Percentiles rank a stretch among this genome's conserved stretches.
These are phyloP conservation scores for Brassica juncea DNA, from an alignment of 345 rosid genomes.

Conservation along the genomic window DNA sequence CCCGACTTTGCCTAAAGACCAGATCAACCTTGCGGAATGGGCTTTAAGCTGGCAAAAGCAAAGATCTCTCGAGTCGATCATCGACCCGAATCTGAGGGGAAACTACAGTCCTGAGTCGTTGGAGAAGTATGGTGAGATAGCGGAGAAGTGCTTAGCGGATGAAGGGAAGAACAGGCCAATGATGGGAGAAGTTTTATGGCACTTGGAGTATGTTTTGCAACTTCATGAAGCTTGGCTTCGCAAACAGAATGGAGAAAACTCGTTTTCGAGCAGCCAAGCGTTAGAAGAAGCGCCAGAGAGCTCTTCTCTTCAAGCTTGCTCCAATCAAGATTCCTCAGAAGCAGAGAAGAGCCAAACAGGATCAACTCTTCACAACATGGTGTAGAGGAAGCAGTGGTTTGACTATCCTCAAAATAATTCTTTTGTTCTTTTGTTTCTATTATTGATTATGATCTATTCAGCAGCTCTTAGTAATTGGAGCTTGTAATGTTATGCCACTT, in stretches of 20 bases:
- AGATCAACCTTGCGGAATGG: constrained; percentile 96
- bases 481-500: constrained; percentile 4
- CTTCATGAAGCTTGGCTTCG: constrained; percentile 77
- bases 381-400: constrained; percentile 7
- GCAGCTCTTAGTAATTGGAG: constrained; percentile 24
- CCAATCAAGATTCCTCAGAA: constrained; percentile 31
- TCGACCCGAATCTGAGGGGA: constrained; percentile 59
- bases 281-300: constrained; percentile 37
- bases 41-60: constrained; percentile 80
- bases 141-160: constrained; percentile 82
- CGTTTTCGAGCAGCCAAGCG: constrained; percentile 48
- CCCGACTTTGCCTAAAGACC: constrained; percentile 84
- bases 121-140: constrained; percentile 86
- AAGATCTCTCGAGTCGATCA: constrained; percentile 65
- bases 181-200: constrained; percentile 93
- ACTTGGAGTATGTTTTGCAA: constrained; percentile 82
- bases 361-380: constrained; percentile 30
- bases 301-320: constrained; percentile 27
- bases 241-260: constrained; percentile 40
- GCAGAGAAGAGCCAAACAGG: constrained; percentile 25
- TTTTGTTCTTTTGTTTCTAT: constrained; percentile 41
- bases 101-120: constrained; percentile 59
- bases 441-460: constrained; percentile 21
- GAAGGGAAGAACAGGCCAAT: constrained; percentile 85
- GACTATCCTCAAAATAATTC: constrained; percentile 24